Percentiles rank a stretch among this genome's conserved stretches.
Evolutionary conservation across 1,139 yeast species (phyloP).

Genomic region (Candida buenavistaensis): DNA sequence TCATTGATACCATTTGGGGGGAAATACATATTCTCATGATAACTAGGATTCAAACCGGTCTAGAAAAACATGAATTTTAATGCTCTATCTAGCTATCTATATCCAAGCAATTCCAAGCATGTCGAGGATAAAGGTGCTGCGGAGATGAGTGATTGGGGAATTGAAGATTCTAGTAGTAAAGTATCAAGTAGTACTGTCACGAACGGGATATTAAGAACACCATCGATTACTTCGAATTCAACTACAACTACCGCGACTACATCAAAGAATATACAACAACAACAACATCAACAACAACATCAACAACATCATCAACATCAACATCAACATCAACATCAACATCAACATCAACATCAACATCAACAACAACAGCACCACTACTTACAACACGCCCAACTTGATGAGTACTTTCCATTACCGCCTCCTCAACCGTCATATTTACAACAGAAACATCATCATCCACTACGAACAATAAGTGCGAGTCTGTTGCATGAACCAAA

Average conservation of each 20-base stretch:
- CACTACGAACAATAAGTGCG: constrained; percentile 1
- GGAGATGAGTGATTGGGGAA: constrained; percentile 45
- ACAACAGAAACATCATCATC: constrained; percentile 1
- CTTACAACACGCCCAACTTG: constrained; percentile 1
- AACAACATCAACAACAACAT: constrained; percentile 7
- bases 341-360: constrained; percentile 7
- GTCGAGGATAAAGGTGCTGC: constrained; percentile 2
- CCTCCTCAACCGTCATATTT: constrained; percentile 9
- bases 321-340: too few species aligned
- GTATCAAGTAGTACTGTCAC: constrained; percentile 3
- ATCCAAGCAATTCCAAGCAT: constrained; percentile 1
- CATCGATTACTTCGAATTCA: constrained; percentile 19
- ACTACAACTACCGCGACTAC: constrained; percentile 10
- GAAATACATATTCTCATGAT: too few species aligned
- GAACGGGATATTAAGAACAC: constrained; percentile 11
- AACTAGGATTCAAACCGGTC: background rate
- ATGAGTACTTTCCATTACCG: constrained; percentile 4
- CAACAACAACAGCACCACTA: constrained; percentile 2
- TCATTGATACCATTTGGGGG: too few species aligned
- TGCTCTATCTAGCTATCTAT: constrained; percentile 21
- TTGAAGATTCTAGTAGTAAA: constrained; percentile 27
- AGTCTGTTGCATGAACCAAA: constrained; percentile 3
- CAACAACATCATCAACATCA: constrained; percentile 6
- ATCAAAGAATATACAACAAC: too few species aligned
- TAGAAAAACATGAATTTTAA: constrained; percentile 30